Evolutionary conservation across 1,284 basidiomycete species (phyloP).

Genomic region (Psilocybe mexicana): DNA sequence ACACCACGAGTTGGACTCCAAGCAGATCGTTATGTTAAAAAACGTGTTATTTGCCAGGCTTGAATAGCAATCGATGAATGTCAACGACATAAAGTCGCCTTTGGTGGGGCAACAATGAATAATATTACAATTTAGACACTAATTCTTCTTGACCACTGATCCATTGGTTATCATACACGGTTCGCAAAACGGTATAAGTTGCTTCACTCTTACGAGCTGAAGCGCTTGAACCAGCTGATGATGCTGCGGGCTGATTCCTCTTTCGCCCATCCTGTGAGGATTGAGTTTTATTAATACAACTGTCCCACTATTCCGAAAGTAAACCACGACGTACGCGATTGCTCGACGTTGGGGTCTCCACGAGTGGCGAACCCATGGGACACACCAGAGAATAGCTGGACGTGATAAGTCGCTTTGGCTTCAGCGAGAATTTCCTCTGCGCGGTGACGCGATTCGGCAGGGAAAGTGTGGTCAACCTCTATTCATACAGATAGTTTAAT

Average conservation of each 20-base stretch:
- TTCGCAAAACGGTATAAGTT: no score
- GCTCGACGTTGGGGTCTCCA: slow-evolving; percentile 37
- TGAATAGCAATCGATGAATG: no score
- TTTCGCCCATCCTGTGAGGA: slow-evolving; percentile 54
- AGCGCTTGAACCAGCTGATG: slow-evolving; percentile 47
- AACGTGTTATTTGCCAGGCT: no score
- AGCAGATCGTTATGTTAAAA: no score
- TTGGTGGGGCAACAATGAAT: no score
- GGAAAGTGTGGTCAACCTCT: slow-evolving; percentile 50
- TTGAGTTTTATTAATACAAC: no score
- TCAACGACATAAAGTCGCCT: no score
- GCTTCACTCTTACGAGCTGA: slow-evolving; percentile 16
- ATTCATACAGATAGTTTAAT: neutral
- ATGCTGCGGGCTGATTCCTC: slow-evolving; percentile 54
- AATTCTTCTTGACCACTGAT: no score
- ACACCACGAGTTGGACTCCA: no score
- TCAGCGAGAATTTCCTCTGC: slow-evolving; percentile 49
- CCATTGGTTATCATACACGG: no score
- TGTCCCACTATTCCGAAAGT: neutral
- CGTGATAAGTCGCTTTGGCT: slow-evolving; percentile 43
- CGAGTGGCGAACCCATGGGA: slow-evolving; percentile 46
- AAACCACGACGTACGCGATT: slow-evolving; percentile 38
- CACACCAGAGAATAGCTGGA: slow-evolving; percentile 53
- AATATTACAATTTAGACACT: no score
- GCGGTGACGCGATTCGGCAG: slow-evolving; percentile 39